Percentiles rank a stretch among this genome's conserved stretches.
These are phyloP conservation scores for Ilex asprella DNA, from an alignment of 257 asterid species.

Conservation along the genomic window DNA sequence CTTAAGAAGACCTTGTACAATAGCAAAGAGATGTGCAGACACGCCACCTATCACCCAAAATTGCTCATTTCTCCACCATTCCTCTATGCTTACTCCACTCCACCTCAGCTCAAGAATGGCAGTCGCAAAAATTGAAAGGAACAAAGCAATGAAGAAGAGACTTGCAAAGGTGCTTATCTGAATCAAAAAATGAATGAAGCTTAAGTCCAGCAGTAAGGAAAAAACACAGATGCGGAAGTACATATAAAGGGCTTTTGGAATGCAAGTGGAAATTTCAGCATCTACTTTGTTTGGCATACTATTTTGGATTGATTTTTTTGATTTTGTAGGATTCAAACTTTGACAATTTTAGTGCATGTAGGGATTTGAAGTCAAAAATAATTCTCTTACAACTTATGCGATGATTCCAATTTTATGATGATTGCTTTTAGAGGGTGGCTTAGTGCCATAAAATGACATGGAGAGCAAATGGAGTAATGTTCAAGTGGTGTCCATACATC, in stretches of 20 bases:
- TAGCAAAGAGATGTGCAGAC: constrained; percentile 88
- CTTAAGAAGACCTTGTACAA: constrained; percentile 73
- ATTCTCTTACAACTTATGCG: too few relatives aligned
- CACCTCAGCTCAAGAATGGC: constrained; percentile 87
- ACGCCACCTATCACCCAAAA: constrained; percentile 97
- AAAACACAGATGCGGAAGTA: too few relatives aligned
- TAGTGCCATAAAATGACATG: not conserved
- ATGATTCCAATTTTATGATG: too few relatives aligned
- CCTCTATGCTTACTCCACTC: constrained; percentile 96
- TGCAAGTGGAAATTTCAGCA: too few relatives aligned
- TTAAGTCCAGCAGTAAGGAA: not conserved
- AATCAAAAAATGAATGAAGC: constrained; percentile 9
- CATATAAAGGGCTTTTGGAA: too few relatives aligned
- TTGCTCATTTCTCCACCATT: constrained; percentile 98
- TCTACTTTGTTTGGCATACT: too few relatives aligned
- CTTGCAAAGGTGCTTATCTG: constrained; percentile 93
- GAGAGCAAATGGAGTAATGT: not conserved
- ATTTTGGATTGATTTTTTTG: too few relatives aligned
- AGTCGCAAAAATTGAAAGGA: constrained; percentile 72
- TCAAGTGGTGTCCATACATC: too few relatives aligned
- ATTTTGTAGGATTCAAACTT: too few relatives aligned
- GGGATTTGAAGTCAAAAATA: too few relatives aligned
- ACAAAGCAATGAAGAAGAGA: constrained; percentile 84
- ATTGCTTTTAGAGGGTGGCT: not conserved
- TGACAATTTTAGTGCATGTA: too few relatives aligned